Conservation (phyloP, 257 asterid species). For the Forsythia viridissima region DNA sequence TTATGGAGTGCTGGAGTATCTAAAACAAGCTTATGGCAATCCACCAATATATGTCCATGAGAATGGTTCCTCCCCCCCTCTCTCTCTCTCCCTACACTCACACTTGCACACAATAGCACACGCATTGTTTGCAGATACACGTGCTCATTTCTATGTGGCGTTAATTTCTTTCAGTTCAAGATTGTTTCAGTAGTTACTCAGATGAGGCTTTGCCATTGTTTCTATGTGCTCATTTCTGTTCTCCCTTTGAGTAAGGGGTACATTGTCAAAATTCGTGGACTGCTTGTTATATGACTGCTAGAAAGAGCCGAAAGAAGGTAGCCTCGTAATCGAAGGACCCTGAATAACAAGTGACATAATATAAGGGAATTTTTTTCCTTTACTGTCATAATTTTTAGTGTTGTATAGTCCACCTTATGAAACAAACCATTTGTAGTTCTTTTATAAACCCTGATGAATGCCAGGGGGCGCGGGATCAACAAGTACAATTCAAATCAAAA, state of each 20-base stretch:
- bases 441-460: not conserved
- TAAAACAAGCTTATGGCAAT: conserved; percentile 51
- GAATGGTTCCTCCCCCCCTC: conserved; percentile 34
- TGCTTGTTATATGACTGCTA: not conserved
- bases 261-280: not conserved
- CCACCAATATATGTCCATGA: conserved; percentile 60
- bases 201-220: not conserved
- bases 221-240: not conserved
- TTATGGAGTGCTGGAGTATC: conserved; percentile 33
- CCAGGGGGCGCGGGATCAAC: not conserved
- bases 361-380: not conserved
- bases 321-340: not conserved
- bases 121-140: not conserved
- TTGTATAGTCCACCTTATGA: not conserved
- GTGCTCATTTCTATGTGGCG: not conserved
- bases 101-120: not conserved
- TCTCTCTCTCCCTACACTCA: no score
- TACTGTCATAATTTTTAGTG: not conserved
- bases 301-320: not conserved
- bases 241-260: not conserved
- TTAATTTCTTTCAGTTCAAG: not conserved
- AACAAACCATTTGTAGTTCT: not conserved
- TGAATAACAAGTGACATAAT: not conserved
- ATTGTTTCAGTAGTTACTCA: not conserved
- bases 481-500: not conserved